phyloP scores from a whole-genome alignment of 2,329 filamentous ascomycete genomes.

The Arthrobotrys conoides region DNA sequence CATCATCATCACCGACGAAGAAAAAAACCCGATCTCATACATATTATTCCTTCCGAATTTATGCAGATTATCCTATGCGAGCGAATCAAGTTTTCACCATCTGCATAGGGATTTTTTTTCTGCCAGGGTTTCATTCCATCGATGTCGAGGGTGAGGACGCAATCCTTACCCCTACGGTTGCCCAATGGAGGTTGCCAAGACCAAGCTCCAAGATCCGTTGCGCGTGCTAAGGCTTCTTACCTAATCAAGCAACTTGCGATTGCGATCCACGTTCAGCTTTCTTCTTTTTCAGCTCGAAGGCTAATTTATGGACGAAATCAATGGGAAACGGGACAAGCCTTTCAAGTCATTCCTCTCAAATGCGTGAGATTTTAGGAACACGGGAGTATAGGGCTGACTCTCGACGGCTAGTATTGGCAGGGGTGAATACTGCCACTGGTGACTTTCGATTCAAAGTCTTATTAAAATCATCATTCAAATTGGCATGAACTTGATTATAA shows the following conservation, averaged over 20 bases:
- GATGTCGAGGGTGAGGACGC: not conserved
- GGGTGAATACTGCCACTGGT: not conserved
- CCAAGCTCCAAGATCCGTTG: constrained; percentile 13
- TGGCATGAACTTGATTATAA: constrained; percentile 9
- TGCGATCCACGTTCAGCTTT: constrained; percentile 9
- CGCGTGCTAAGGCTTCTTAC: constrained; percentile 22
- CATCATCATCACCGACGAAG: not conserved
- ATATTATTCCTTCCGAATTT: constrained; percentile 10
- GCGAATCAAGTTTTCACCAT: constrained; percentile 33
- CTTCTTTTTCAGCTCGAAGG: constrained; percentile 4
- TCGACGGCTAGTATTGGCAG: constrained; percentile 17
- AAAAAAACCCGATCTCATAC: constrained; percentile 9
- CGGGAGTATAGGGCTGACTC: constrained; percentile 14
- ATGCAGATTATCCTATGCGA: constrained; percentile 16
- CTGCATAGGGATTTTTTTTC: not conserved
- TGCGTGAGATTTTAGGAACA: constrained; percentile 18
- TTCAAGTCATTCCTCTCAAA: not conserved
- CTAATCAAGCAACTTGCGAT: constrained; percentile 21
- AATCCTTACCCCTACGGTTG: not conserved
- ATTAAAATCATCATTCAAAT: not conserved
- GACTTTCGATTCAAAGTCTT: not conserved
- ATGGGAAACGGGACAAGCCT: not conserved
- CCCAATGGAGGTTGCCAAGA: constrained; percentile 17
- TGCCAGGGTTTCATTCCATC: not conserved
- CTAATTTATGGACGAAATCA: not conserved